phyloP scores from a whole-genome alignment of 225 moss, liverwort and hornwort species.

The Rhytidiadelphus loreus region DNA sequence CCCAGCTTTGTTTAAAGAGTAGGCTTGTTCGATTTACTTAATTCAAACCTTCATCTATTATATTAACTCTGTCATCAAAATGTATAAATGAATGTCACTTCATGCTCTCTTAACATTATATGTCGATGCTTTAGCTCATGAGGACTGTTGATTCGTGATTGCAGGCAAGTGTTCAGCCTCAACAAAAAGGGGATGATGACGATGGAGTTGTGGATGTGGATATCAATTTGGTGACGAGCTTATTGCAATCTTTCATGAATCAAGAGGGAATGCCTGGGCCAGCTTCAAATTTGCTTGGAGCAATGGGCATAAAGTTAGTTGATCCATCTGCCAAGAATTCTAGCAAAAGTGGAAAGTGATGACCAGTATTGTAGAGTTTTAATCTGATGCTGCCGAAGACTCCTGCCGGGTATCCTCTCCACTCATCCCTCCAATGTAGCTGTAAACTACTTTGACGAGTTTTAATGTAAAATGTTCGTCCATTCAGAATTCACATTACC shows the following conservation, averaged over 20 bases:
- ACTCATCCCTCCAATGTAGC: background rate
- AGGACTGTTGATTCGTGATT: background rate
- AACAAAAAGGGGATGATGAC: slow-evolving; percentile 11
- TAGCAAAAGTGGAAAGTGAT: slow-evolving; percentile 23
- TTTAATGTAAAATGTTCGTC: too few species aligned
- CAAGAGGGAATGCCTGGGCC: slow-evolving; percentile 98
- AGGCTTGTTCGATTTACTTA: background rate
- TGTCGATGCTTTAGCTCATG: background rate
- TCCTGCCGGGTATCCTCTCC: background rate
- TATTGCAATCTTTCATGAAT: slow-evolving; percentile 76
- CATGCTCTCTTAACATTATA: background rate
- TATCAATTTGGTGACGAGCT: slow-evolving; percentile 78
- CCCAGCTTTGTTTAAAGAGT: background rate
- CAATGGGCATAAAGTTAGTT: slow-evolving; percentile 69
- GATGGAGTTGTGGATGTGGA: slow-evolving; percentile 69
- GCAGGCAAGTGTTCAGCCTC: slow-evolving; percentile 3
- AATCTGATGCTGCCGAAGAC: background rate
- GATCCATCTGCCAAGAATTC: slow-evolving; percentile 40
- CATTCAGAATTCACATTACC: background rate
- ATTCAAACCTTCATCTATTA: background rate
- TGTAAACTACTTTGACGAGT: background rate
- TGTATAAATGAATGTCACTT: background rate
- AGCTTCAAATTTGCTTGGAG: slow-evolving; percentile 87
- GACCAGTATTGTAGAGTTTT: background rate
- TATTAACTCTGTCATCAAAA: background rate